Conservation (phyloP, 352 stramenopile species). For the Phytophthora vignae region DNA sequence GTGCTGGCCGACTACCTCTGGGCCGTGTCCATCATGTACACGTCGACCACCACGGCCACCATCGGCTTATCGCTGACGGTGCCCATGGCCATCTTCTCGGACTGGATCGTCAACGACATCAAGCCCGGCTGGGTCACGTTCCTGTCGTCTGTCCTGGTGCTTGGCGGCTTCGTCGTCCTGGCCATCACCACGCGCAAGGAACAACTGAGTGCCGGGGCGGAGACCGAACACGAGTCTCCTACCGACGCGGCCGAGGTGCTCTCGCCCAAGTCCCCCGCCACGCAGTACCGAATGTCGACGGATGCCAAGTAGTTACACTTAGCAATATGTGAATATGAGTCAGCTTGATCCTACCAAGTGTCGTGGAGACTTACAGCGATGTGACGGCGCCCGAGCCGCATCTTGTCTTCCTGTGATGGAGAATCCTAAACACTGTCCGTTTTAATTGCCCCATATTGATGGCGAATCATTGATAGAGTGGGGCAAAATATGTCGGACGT, state of each 20-base stretch:
- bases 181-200: constrained; percentile 45
- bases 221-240: constrained; percentile 10
- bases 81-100: constrained; percentile 94
- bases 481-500: too few relatives aligned
- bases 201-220: constrained; percentile 20
- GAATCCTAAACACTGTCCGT: too few relatives aligned
- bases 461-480: too few relatives aligned
- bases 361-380: not conserved
- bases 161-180: constrained; percentile 81
- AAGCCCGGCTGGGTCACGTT: constrained; percentile 57
- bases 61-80: constrained; percentile 97
- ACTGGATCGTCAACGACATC: constrained; percentile 79
- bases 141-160: constrained; percentile 72
- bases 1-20: constrained; percentile 97
- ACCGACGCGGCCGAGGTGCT: constrained; percentile 3
- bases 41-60: constrained; percentile 96
- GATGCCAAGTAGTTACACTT: constrained; percentile 12
- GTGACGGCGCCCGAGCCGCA: too few relatives aligned
- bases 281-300: constrained; percentile 43
- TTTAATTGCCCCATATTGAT: too few relatives aligned
- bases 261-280: constrained; percentile 38
- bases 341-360: constrained; percentile 2
- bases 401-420: too few relatives aligned
- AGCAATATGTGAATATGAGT: constrained; percentile 24
- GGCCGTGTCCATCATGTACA: constrained; percentile 95